Evolutionary conservation across 2,329 filamentous ascomycete species (phyloP).

Genomic region (Pezicula rhizophila): DNA sequence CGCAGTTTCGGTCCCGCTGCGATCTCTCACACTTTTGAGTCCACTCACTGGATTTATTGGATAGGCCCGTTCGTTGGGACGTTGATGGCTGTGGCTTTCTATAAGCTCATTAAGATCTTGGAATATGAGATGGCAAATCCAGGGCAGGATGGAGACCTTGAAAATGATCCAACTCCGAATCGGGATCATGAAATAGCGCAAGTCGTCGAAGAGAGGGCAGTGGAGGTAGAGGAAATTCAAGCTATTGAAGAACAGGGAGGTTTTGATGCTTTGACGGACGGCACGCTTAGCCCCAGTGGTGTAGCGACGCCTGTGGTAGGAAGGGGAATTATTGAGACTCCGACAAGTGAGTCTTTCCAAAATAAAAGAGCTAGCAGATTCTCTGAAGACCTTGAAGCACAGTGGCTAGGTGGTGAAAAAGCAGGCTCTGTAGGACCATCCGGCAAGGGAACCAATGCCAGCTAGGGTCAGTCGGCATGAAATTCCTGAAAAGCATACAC

Average conservation of each 20-base stretch:
- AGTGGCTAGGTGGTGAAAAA: no score
- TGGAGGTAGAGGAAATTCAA: neutral
- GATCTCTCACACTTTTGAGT: conserved; percentile 32
- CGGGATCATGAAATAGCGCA: conserved; percentile 3
- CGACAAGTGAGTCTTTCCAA: no score
- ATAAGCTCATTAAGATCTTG: conserved; percentile 39
- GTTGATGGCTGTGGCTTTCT: conserved; percentile 39
- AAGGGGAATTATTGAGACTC: no score
- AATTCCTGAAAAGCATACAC: no score
- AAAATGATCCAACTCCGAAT: conserved; percentile 4
- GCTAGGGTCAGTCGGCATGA: no score
- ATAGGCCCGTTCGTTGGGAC: conserved; percentile 40
- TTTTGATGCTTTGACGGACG: neutral
- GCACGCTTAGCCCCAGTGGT: neutral
- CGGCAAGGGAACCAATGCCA: no score
- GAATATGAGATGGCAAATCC: conserved; percentile 45
- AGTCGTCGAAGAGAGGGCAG: no score
- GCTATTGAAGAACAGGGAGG: neutral
- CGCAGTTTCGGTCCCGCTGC: conserved; percentile 39
- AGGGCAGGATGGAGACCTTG: conserved; percentile 33
- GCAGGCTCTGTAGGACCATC: no score
- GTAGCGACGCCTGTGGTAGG: no score
- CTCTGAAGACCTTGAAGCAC: no score
- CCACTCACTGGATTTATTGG: conserved; percentile 38
- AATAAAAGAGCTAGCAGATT: no score